Evolutionary conservation across 805 yeast genomes (phyloP), one percentile per base, ranked within the genome.

Genomic region (Candida nemodendra): DNA sequence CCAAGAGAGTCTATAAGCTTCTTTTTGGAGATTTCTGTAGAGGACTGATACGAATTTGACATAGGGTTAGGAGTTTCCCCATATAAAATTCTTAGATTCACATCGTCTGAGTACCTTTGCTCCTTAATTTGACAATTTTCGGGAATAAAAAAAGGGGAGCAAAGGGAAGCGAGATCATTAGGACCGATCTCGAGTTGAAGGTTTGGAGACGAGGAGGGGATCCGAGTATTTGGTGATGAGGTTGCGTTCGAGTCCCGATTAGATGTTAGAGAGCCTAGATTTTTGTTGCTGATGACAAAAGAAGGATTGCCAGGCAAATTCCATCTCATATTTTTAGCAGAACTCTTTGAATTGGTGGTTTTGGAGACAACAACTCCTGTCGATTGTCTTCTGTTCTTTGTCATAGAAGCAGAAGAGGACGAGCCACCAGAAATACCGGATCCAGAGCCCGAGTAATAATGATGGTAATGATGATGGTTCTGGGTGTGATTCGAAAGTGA

Each of bases 91-190:
- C 25, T 38, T 18, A 45, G 29, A 22, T 26, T 25, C 14, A 47
- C 25, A 11, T 41, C 36, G 7, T 29, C 19, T 4, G 42, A 17
- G 30, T 34, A 50, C 34, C 36, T 45, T 7, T 38, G 33, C 4
- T 32, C 41, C 11, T 41, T 39, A n/a, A 42, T 27, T 14, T 29
- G 18, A 30, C 35, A 38, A 16, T 40, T 36, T 9, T 46, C 47
- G 4, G 58, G 48, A n/a, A 52, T 24, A 1, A 36, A 32, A 29
- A 56, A 50, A 0, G 59, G 59, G 2, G 51, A 45, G 34, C 58
- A 53, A 5, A 50, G 38, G 1, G 59, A 43, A 9, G 47, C 44
- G n/a, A 52, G 22, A 28, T 51, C 53, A 16, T 35, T 30, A n/a
- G 41, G 26, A 19, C 36, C 28, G 27, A 42, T 35, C 14, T 35